phyloP scores from a whole-genome alignment of 2,329 filamentous ascomycete species.

The Septoria petroselini region DNA sequence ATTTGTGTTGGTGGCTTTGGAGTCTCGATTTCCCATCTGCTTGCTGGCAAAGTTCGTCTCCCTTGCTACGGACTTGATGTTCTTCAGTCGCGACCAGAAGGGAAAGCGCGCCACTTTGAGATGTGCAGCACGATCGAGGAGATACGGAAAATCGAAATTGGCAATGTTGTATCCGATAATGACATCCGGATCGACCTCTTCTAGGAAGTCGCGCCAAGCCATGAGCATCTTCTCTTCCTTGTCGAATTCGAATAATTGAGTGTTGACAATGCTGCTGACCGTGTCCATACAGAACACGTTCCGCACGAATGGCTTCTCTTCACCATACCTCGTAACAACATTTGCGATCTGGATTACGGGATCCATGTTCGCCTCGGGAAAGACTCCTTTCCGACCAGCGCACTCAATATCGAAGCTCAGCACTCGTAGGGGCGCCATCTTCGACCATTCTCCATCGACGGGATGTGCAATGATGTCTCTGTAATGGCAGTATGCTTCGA shows the following conservation, averaged over 20 bases:
- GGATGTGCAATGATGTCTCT: conserved; percentile 80
- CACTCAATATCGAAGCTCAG: conserved; percentile 99
- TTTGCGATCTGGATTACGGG: conserved; percentile 98
- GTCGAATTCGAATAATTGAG: conserved; percentile 80
- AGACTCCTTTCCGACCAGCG: conserved; percentile 93
- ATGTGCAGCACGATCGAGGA: conserved; percentile 81
- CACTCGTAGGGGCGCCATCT: conserved; percentile 91
- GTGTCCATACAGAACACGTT: conserved; percentile 96
- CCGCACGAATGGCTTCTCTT: conserved; percentile 89
- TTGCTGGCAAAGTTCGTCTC: conserved; percentile 92
- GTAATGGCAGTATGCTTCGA: conserved; percentile 84
- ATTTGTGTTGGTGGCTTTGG: conserved; percentile 90
- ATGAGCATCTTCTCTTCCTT: conserved; percentile 86
- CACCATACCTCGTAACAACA: conserved; percentile 89
- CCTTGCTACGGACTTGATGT: conserved; percentile 66
- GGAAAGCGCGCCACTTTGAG: conserved; percentile 78
- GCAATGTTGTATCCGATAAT: conserved; percentile 98
- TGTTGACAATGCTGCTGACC: conserved; percentile 91
- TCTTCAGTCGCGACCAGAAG: conserved; percentile 78
- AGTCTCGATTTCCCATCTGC: conserved; percentile 95
- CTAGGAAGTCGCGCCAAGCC: conserved; percentile 84
- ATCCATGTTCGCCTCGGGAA: conserved; percentile 86
- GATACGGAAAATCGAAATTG: conserved; percentile 98
- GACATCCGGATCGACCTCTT: conserved; percentile 89
- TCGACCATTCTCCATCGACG: conserved; percentile 91